These are phyloP conservation scores for Penicillium crystallinum DNA, from an alignment of 495 filamentous ascomycete species.

Conservation along the genomic window DNA sequence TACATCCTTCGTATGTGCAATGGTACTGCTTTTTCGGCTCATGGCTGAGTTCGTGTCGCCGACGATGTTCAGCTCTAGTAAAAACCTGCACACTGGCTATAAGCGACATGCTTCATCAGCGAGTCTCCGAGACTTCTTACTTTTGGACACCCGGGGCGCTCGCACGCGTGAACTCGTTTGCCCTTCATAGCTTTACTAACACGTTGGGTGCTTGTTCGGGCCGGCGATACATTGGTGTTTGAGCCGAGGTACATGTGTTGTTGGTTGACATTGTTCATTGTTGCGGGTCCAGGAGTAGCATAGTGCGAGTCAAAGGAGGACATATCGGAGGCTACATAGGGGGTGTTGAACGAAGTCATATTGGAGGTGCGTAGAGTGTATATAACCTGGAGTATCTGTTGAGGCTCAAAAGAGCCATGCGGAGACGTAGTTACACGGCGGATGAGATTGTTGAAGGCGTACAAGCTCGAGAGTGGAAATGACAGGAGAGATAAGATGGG, in stretches of 20 bases:
- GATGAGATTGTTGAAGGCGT: background rate
- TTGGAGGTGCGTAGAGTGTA: background rate
- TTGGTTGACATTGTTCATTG: background rate
- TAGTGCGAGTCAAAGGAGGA: background rate
- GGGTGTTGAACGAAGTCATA: background rate
- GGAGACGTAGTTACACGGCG: background rate
- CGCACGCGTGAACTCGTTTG: constrained; percentile 65
- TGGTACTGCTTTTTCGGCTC: constrained; percentile 9
- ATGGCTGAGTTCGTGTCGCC: constrained; percentile 17
- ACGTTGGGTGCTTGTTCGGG: constrained; percentile 40
- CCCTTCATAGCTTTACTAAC: constrained; percentile 76
- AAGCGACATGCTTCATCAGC: background rate
- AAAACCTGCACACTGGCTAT: constrained; percentile 49
- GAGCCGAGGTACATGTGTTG: background rate
- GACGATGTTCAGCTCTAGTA: constrained; percentile 71
- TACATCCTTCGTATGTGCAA: constrained; percentile 12
- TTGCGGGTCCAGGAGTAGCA: background rate
- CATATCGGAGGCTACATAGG: background rate
- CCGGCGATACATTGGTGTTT: background rate
- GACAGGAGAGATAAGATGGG: background rate
- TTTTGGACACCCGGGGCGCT: constrained; percentile 53
- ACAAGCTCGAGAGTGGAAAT: background rate
- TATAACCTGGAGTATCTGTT: background rate
- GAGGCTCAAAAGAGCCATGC: background rate
- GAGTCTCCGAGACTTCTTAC: constrained; percentile 25